A percentile compares a stretch with the other conserved stretches of the same genome.
These are phyloP conservation scores for Penicillium paradoxum DNA, from an alignment of 495 filamentous ascomycete genomes.

Conservation along the genomic window DNA sequence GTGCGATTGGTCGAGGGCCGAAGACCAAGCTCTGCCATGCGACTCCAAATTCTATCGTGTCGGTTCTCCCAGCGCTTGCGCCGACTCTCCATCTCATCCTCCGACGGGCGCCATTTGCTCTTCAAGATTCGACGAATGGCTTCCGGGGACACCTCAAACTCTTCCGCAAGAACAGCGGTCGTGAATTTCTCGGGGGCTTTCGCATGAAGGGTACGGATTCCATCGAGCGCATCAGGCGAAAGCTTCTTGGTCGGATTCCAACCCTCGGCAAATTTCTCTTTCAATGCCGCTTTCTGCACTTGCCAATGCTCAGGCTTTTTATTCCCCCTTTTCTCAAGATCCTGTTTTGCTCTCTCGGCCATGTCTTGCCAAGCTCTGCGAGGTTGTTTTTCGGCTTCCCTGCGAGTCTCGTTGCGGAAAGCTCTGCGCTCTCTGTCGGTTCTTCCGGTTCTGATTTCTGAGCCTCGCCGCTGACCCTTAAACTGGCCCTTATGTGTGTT, in stretches of 20 bases:
- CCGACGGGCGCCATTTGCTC: constrained; percentile 71
- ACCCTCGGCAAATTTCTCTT: constrained; percentile 65
- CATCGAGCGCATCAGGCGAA: constrained; percentile 84
- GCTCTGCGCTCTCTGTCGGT: constrained; percentile 3
- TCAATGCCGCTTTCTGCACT: constrained; percentile 62
- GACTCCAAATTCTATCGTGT: constrained; percentile 70
- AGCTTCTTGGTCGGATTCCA: constrained; percentile 83
- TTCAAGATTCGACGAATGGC: constrained; percentile 81
- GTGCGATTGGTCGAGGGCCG: constrained; percentile 35
- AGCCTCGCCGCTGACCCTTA: background rate
- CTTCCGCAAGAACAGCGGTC: constrained; percentile 63
- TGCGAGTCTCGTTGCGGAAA: constrained; percentile 5
- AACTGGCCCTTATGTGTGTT: background rate
- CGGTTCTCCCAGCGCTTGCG: constrained; percentile 71
- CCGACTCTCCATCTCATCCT: constrained; percentile 56
- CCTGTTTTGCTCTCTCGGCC: constrained; percentile 6
- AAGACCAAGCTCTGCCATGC: constrained; percentile 68
- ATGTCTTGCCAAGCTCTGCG: constrained; percentile 7
- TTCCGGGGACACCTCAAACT: constrained; percentile 83
- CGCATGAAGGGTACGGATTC: constrained; percentile 72
- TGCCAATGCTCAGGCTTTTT: constrained; percentile 58
- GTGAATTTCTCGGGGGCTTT: constrained; percentile 72
- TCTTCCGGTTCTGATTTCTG: background rate
- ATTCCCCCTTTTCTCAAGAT: constrained; percentile 20
- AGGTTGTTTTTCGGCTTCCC: background rate